Evolutionary conservation across 2,329 filamentous ascomycete genomes (phyloP), one percentile per base, ranked within the genome.

Genomic region (Talaromyces sp.): DNA sequence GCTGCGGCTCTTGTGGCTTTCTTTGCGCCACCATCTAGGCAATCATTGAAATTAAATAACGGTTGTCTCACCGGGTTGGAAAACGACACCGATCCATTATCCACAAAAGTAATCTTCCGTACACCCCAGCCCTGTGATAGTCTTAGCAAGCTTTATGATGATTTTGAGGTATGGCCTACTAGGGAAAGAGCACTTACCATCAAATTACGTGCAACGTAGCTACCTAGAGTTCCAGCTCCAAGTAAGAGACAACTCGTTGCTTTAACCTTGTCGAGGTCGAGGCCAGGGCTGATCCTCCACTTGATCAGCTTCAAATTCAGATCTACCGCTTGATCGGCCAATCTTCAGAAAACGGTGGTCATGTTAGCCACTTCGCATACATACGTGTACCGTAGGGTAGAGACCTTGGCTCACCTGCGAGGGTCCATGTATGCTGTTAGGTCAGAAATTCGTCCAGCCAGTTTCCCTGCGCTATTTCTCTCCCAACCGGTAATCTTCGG

Each of bases 221-320:
- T 93, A 9, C 95, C 95, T 1, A 99, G 83, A 0, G 95, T 99
- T 14, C 95, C 95, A 0, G 95, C 93, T 4, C 95, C 95, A 1
- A 99, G 86, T 2, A 99, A 82, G 16, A 99, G 84, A 74, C 95
- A 99, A 73, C 89, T 96, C 3, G 92, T 94, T 65, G 89, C 86
- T 74, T 97, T 97, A 74, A 98, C 93, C 35, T 86, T 86, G 35
- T 97, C 93, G 10, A 99, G 85, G 74, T 98, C 86, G 47, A 99
- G 85, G 60, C 89, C 88, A 0, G 95, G 95, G 8, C 93, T 92
- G 72, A 99, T 92, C 45, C 95, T 89, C 95, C 95, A 99, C 80
- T 97, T 99, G 89, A 99, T 99, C 65, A 99, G 84, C 79, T 98
- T 98, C 66, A 98, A 83, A 73, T 99, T 99, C 65, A 99, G 84